Conservation (phyloP, 2,329 filamentous ascomycete species). For the Aspergillus novofumigatus region DNA sequence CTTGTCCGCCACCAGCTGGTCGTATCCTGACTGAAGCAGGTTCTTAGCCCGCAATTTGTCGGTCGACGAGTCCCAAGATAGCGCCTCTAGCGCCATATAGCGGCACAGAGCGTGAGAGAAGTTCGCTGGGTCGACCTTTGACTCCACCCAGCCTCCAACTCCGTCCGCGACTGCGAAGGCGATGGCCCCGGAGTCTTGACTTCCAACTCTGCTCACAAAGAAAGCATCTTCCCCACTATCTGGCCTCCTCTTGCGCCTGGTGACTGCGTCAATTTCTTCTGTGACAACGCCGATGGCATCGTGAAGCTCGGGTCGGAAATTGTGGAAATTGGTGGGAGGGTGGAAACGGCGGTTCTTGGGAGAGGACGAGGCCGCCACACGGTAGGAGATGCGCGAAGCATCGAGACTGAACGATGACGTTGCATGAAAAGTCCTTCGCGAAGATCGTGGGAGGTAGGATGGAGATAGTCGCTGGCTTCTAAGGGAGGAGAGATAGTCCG, state of each 20-base stretch:
- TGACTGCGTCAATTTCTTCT: constrained; percentile 45
- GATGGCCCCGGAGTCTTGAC: constrained; percentile 49
- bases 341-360: constrained; percentile 68
- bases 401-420: constrained; percentile 19
- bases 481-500: constrained; percentile 6
- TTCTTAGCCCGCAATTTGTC: constrained; percentile 54
- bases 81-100: constrained; percentile 78
- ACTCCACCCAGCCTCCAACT: constrained; percentile 91
- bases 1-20: constrained; percentile 70
- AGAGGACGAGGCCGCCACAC: constrained; percentile 70
- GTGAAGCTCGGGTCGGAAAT: constrained; percentile 57
- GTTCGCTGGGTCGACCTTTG: constrained; percentile 87
- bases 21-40: constrained; percentile 80
- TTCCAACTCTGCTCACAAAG: constrained; percentile 79
- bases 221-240: constrained; percentile 93
- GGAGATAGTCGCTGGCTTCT: constrained; percentile 3
- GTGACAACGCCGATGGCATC: constrained; percentile 34
- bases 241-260: constrained; percentile 60
- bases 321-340: constrained; percentile 64
- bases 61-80: constrained; percentile 47
- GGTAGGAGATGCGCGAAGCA: constrained; percentile 55
- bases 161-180: constrained; percentile 91
- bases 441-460: constrained; percentile 1
- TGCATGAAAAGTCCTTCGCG: constrained; percentile 27
- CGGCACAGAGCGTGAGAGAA: constrained; percentile 93